Base-by-base conservation (phyloP, 2,329 filamentous ascomycete genomes). In the Plectosphaerella plurivora region DNA sequence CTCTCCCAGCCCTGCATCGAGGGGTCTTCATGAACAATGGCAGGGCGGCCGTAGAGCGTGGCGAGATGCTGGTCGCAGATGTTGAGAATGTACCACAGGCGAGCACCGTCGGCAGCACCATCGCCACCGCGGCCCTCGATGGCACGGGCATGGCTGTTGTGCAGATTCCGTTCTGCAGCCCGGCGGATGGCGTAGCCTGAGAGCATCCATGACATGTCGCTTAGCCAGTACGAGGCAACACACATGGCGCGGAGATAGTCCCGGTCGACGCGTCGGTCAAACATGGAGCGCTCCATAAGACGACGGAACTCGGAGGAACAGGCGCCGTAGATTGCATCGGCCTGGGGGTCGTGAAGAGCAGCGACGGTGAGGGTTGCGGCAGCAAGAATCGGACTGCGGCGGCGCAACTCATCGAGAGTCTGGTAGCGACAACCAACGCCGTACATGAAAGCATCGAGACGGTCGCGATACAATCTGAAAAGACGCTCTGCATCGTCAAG, bases 21-120 rank as follows among this genome's bases (percentile, higher is more conserved):
- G 14, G 72, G 65, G 51, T 85, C 79, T 49, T 84, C 81, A 25
- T 79, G 77, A 0, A 84, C 78, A 9, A 83, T 76, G 0, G 80
- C 77, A 1, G 79, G 78, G 3, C 83, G 71, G 2, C 81, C 80
- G 51, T 86, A 84, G 0, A 83, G 68, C 20, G 83, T 84, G 16
- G 80, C 82, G 2, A 84, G 74, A 57, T 84, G 81, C 53, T 83
- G 79, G 53, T 84, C 81, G 56, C 81, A 84, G 7, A 84, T 78
- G 54, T 83, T 84, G 1, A 82, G 67, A 33, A 82, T 64, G 59
- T 84, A 86, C 82, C 82, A 86, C 12, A 86, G 65, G 18, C 83
- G 72, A 4, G 82, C 74, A 36, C 76, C 75, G 53, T 84, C 79
- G 52, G 73, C 71, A 0, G 73, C 73, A 12, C 28, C 11, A 44